These are phyloP conservation scores for Metschnikowia gelsemii DNA, from an alignment of 805 yeast species.

Conservation along the genomic window DNA sequence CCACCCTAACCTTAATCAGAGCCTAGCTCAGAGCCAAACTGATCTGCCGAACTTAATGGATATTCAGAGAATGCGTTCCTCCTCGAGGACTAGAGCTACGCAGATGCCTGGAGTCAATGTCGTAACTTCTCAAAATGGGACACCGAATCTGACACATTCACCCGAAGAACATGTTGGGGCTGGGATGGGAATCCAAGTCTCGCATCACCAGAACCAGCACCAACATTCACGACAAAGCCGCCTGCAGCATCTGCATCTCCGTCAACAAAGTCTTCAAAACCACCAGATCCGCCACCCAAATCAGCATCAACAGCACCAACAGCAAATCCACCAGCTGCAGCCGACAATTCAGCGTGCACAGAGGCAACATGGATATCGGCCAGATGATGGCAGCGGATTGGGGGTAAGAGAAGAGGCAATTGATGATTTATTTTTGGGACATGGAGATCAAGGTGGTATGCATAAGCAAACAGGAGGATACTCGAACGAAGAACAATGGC, in stretches of 20 bases:
- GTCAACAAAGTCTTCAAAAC: background rate
- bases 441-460: background rate
- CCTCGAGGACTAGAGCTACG: background rate
- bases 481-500: constrained; percentile 10
- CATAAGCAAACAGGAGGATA: background rate
- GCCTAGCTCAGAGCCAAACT: background rate
- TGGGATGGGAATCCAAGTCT: background rate
- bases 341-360: background rate
- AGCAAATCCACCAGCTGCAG: background rate
- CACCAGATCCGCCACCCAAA: background rate
- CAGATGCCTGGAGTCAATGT: background rate
- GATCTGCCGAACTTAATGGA: constrained; percentile 8
- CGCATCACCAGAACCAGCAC: background rate
- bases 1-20: no score
- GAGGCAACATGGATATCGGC: constrained; percentile 2
- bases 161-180: background rate
- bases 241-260: constrained; percentile 1
- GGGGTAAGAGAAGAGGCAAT: background rate
- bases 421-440: constrained; percentile 5
- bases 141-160: no score
- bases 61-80: constrained; percentile 8
- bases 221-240: background rate
- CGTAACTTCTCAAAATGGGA: background rate
- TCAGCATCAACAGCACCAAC: background rate
- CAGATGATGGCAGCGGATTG: background rate